Conservation (phyloP, 208 protist genomes). For the Leishmania amazonensis region DNA sequence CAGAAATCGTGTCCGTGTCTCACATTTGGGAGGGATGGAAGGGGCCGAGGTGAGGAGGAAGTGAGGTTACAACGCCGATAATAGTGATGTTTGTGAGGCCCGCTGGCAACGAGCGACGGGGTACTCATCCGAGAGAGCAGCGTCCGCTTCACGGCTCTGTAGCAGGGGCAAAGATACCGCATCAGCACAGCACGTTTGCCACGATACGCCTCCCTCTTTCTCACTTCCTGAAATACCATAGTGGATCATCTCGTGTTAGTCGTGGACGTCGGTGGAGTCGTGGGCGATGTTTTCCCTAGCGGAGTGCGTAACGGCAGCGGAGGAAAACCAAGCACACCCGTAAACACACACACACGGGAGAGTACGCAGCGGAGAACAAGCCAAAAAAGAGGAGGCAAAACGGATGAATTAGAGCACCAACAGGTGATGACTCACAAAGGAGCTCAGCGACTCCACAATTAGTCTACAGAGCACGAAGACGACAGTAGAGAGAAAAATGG, state of each 20-base stretch:
- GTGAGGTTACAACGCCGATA: neutral
- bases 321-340: neutral
- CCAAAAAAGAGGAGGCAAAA: neutral
- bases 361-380: neutral
- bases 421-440: slow-evolving; percentile 20
- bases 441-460: slow-evolving; percentile 26
- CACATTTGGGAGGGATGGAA: neutral
- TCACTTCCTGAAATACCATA: neutral
- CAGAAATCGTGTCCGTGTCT: neutral
- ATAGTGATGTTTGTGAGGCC: neutral
- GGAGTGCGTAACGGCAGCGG: neutral
- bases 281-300: neutral
- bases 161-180: neutral
- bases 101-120: neutral
- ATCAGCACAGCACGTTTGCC: too few species aligned
- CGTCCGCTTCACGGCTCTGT: neutral
- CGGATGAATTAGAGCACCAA: slow-evolving; percentile 17
- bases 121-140: neutral
- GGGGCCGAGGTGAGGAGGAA: too few species aligned
- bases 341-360: neutral
- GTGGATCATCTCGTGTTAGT: neutral
- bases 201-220: neutral
- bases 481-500: slow-evolving; percentile 58
- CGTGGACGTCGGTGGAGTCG: neutral
- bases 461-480: slow-evolving; percentile 52